Evolutionary conservation across 108 stramenopile genomes (phyloP).

Genomic region (Nannochloropsis gaditana): DNA sequence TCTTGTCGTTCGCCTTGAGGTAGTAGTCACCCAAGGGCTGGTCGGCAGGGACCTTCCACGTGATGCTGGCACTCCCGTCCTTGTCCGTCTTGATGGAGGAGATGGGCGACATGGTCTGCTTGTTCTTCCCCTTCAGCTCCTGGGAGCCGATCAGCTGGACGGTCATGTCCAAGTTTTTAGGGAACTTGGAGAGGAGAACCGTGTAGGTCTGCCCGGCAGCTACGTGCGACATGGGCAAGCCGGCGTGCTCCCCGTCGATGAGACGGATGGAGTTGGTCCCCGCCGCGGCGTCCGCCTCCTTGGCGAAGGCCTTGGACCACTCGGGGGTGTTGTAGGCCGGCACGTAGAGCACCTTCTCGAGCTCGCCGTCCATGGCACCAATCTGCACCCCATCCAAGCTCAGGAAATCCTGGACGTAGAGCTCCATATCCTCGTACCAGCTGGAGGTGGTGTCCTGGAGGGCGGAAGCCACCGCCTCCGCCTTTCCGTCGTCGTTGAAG

Average conservation of each 20-base stretch:
- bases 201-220: neutral
- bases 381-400: neutral
- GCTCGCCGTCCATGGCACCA: conserved; percentile 10
- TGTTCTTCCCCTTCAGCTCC: neutral
- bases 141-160: neutral
- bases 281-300: neutral
- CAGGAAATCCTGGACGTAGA: neutral
- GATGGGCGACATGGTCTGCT: neutral
- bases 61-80: neutral
- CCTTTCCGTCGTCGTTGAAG: neutral
- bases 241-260: neutral
- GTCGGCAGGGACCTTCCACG: neutral
- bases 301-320: neutral
- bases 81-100: neutral
- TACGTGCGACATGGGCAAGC: neutral
- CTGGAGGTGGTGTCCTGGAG: neutral
- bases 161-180: neutral
- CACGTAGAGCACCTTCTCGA: neutral
- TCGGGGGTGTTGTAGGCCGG: neutral
- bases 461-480: neutral
- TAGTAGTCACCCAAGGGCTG: neutral
- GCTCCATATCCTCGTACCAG: neutral
- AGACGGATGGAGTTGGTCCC: neutral
- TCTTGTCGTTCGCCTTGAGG: neutral
- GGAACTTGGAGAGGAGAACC: neutral